These are phyloP conservation scores for Calonectria pseudoturangicola DNA, from an alignment of 2,329 filamentous ascomycete species.

Conservation along the genomic window DNA sequence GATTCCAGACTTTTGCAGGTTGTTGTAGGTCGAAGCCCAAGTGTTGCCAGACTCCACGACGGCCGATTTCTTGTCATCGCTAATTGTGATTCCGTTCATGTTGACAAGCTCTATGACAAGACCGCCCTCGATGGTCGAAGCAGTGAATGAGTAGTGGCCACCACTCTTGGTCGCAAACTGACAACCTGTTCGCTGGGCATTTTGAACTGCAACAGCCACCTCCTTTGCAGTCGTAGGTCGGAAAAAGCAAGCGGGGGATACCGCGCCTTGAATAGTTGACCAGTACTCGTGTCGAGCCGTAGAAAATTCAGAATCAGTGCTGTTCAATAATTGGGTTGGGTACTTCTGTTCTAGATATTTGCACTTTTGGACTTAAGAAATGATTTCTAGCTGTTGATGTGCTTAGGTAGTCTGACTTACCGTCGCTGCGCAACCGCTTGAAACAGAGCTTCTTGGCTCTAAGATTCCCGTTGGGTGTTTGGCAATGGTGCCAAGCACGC, in stretches of 20 bases:
- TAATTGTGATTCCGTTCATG: not conserved
- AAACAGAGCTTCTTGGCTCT: too few species aligned
- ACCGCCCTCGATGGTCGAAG: not conserved
- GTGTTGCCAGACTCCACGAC: not conserved
- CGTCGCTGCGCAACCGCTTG: too few species aligned
- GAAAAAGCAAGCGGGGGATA: not conserved
- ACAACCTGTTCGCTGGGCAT: not conserved
- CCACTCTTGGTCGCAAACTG: not conserved
- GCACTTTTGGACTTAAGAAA: not conserved
- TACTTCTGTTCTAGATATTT: not conserved
- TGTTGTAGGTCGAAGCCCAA: not conserved
- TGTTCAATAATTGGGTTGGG: not conserved
- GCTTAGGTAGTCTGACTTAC: too few species aligned
- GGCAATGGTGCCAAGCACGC: too few species aligned
- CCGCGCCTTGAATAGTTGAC: not conserved
- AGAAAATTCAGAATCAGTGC: not conserved
- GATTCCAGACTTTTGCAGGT: not conserved
- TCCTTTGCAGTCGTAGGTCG: not conserved
- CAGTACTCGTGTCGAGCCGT: not conserved
- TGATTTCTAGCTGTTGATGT: too few species aligned
- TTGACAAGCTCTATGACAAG: conserved; percentile 9
- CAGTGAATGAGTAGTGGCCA: not conserved
- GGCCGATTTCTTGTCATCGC: not conserved
- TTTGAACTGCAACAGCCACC: not conserved
- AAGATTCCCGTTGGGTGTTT: too few species aligned